These are phyloP conservation scores for Phlebiopsis flavidoalba DNA, from an alignment of 768 basidiomycete species.

Conservation along the genomic window DNA sequence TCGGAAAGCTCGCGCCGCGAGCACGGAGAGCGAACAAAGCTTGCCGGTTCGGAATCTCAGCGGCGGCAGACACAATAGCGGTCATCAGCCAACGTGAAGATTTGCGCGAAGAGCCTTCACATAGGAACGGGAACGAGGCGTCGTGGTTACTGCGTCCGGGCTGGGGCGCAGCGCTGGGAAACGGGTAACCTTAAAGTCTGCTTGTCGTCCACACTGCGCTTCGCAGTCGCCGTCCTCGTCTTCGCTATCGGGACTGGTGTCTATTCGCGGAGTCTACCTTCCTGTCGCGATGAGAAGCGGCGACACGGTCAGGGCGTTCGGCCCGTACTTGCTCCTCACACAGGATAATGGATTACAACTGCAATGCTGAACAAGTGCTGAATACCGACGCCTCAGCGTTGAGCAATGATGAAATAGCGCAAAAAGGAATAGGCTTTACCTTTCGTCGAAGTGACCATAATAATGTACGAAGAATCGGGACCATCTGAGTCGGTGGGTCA, in stretches of 20 bases:
- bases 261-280: not conserved
- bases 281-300: not conserved
- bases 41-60: not conserved
- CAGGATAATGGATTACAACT: no score
- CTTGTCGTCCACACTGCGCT: not conserved
- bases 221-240: not conserved
- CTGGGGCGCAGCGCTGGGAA: not conserved
- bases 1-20: not conserved
- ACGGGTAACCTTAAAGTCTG: not conserved
- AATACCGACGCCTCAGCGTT: not conserved
- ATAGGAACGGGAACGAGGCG: not conserved
- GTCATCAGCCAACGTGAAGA: not conserved
- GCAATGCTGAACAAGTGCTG: not conserved
- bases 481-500: not conserved
- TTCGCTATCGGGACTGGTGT: not conserved
- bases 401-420: not conserved
- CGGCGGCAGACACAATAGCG: not conserved
- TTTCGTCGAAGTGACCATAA: not conserved
- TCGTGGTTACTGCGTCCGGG: not conserved
- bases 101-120: not conserved
- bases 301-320: not conserved
- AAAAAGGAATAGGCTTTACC: not conserved
- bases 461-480: not conserved
- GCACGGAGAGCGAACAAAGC: not conserved
- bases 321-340: no score